These are phyloP conservation scores for Leccinum variicolor DNA, from an alignment of 768 basidiomycete species.

Conservation along the genomic window DNA sequence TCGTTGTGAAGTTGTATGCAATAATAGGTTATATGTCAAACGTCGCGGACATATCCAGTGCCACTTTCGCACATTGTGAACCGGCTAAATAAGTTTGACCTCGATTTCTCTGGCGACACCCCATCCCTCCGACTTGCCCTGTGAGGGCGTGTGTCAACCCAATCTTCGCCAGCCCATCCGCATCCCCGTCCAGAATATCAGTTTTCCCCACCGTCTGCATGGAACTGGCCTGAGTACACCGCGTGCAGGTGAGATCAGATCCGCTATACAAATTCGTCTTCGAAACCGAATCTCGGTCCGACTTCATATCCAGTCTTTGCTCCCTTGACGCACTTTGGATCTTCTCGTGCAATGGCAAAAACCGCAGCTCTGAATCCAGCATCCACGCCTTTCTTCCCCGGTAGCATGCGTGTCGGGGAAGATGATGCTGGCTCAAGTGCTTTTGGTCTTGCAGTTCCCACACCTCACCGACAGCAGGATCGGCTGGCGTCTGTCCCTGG, in stretches of 20 bases:
- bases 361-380: constrained; percentile 76
- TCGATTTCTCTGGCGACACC: constrained; percentile 15
- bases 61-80: constrained; percentile 27
- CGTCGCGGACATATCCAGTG: background rate
- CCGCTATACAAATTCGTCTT: background rate
- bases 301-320: constrained; percentile 15
- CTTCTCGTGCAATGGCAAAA: constrained; percentile 56
- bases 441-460: constrained; percentile 44
- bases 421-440: constrained; percentile 46
- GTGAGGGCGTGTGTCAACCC: background rate
- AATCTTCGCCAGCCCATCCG: background rate
- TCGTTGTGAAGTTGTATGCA: background rate
- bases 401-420: constrained; percentile 50
- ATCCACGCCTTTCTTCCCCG: constrained; percentile 84
- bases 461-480: constrained; percentile 38
- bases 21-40: background rate
- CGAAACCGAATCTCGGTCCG: constrained; percentile 4
- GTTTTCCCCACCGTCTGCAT: constrained; percentile 19
- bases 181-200: background rate
- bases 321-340: constrained; percentile 19
- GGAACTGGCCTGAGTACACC: constrained; percentile 24
- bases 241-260: constrained; percentile 23
- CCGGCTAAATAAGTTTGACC: constrained; percentile 16
- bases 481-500: constrained; percentile 51
- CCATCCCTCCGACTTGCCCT: constrained; percentile 5